Base-by-base conservation (phyloP, 2,329 filamentous ascomycete genomes). In the Pseudogymnoascus destructans region DNA sequence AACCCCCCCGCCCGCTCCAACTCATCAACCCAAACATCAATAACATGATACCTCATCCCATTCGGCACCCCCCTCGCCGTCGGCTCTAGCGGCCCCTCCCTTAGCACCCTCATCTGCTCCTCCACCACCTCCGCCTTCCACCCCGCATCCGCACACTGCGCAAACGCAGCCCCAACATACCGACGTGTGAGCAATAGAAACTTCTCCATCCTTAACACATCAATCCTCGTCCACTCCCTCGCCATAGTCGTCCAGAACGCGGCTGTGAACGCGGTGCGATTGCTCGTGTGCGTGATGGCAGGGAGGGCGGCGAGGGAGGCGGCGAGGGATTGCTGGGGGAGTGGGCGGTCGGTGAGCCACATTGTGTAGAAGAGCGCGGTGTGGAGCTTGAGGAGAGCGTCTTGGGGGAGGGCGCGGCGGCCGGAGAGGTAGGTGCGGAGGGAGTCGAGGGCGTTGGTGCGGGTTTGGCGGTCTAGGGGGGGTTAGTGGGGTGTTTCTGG, bases 11-110 rank as follows among this genome's bases (percentile, higher is more conserved):
- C 80, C 67, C 84, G 85, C 71, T 91, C 87, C 66, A 91, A 72
- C 77, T 96, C 91, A 70, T 97, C 93, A 7, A 95, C 79, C 82
- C 87, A 97, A 58, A 97, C 79, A 73, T 98, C 93, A 62, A 95
- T 72, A 11, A 91, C 80, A 72, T 98, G 93, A 70, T 95, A 84
- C 62, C 89, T 76, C 70, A 98, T 69, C 0, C 93, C 93, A 65
- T 93, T 87, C 0, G 92, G 87, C 1, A 95, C 83, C 57, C 71
- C 68, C 56, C 71, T 61, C 59, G 74, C 69, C 55, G 67, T 68
- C 36, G 72, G 71, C 66, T 75, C 74, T 36, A 75, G 65, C 15
- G 74, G 73, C 60, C 72, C 70, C 60, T 72, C 70, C 55, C 69
- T 69, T 65, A 83, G 59, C 9, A 84, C 67, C 3, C 66, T 70